Base-by-base conservation (phyloP, 2,329 filamentous ascomycete genomes). In the Colletotrichum phormii region DNA sequence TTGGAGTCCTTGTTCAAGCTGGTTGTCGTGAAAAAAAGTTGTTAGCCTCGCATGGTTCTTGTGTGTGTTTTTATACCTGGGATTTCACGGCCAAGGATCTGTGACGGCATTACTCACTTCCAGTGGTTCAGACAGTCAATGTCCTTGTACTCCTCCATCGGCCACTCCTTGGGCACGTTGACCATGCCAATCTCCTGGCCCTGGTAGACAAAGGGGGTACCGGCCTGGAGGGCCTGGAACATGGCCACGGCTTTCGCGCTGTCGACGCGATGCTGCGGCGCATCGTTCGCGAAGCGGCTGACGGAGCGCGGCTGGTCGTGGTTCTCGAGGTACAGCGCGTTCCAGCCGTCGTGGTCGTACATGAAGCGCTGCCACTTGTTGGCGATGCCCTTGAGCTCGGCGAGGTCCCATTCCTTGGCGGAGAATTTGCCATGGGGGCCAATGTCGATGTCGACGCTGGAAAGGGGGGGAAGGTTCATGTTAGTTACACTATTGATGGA, bases 101-200 rank as follows among this genome's bases (percentile, higher is more conserved):
- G 33, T 35, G 11, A 35, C 33, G 33, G n/a, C 1, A 4, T 35
- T 22, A 79, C 80, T 76, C 79, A 84, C 81, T 83, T 81, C 86
- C 85, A 89, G 64, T 87, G 84, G 69, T 86, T 88, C n/a, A 88
- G 76, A 22, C 83, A 86, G 72, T 92, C 88, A 51, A 94, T 86
- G 74, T 95, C 93, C 79, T 91, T 90, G 82, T 94, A 95, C 75
- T 93, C 89, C 4, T 89, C 84, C 64, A 93, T 89, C 1, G 82
- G 82, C 90, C 92, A 93, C 5, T 86, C 84, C 11, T 81, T 80
- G 2, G 91, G 91, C 24, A 92, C 85, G 76, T 93, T 93, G 42
- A 86, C 84, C 88, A 92, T 92, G 22, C 90, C 91, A 42, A 93
- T 84, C 80, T 93, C 91, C 78, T 93, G 90, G 13, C 91, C 91